Percentiles rank a stretch among this genome's conserved stretches.
Conservation (phyloP, 257 asterid species). For the Ballota nigra region DNA sequence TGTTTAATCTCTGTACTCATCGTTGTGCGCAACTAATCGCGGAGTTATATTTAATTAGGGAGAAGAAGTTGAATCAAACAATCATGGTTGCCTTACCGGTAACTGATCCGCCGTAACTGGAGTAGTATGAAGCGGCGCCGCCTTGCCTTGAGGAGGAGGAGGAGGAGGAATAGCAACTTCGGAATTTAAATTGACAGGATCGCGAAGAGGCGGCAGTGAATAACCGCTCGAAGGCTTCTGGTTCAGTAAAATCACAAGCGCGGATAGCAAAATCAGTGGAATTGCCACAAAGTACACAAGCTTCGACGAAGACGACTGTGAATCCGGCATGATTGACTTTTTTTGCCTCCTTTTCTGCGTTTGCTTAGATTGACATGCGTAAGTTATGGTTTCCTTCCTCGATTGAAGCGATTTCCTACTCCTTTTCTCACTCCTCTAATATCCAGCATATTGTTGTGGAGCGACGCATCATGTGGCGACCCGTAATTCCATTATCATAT, state of each 20-base stretch:
- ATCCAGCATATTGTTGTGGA: not conserved
- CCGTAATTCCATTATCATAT: not conserved
- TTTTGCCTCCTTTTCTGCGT: not conserved
- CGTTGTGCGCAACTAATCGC: not conserved
- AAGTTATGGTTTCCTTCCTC: not conserved
- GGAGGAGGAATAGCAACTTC: no score
- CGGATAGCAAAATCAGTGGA: constrained; percentile 45
- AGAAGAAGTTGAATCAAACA: not conserved
- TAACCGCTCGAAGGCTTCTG: constrained; percentile 29
- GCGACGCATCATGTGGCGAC: constrained; percentile 10
- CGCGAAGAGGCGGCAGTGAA: constrained; percentile 12
- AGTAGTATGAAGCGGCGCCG: constrained; percentile 18
- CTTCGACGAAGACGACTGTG: constrained; percentile 22
- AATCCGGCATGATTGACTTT: constrained; percentile 26
- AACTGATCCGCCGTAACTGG: constrained; percentile 8
- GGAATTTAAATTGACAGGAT: not conserved
- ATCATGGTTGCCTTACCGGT: constrained; percentile 20
- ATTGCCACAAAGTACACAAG: constrained; percentile 40
- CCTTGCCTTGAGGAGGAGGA: no score
- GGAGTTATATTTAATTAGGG: not conserved
- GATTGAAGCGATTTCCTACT: constrained; percentile 1
- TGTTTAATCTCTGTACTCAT: no score
- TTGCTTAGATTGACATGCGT: not conserved
- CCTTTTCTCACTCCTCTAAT: not conserved
- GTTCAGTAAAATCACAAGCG: constrained; percentile 25